Percentiles rank a stretch among this genome's conserved stretches.
phyloP scores from a whole-genome alignment of 2,329 filamentous ascomycete genomes.

The Leptographium lundbergii region DNA sequence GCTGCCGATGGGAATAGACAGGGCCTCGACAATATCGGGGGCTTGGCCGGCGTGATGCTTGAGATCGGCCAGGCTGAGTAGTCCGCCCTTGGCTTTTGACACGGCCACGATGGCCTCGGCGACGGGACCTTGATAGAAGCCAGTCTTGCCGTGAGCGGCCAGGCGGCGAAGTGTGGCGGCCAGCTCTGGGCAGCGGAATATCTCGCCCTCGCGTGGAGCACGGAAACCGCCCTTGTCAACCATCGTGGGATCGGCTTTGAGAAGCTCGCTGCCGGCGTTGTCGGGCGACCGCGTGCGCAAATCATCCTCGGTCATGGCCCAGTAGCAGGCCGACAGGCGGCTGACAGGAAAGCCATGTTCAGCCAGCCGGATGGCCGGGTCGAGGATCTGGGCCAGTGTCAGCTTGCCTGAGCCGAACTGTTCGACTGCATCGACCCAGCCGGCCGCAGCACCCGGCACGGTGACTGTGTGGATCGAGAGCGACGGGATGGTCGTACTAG shows the following conservation, averaged over 20 bases:
- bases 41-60: slow-evolving; percentile 47
- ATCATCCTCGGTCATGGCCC: slow-evolving; percentile 13
- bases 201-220: slow-evolving; percentile 64
- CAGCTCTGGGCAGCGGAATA: slow-evolving; percentile 71
- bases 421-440: slow-evolving; percentile 83
- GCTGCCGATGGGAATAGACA: slow-evolving; percentile 63
- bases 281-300: slow-evolving; percentile 55
- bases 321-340: slow-evolving; percentile 39
- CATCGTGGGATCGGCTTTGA: slow-evolving; percentile 60
- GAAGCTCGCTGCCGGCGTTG: slow-evolving; percentile 56
- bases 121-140: slow-evolving; percentile 77
- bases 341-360: slow-evolving; percentile 82
- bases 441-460: slow-evolving; percentile 45
- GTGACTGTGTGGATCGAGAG: slow-evolving; percentile 67
- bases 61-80: slow-evolving; percentile 66
- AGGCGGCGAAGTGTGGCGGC: slow-evolving; percentile 68
- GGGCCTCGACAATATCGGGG: slow-evolving; percentile 32
- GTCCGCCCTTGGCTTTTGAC: slow-evolving; percentile 59
- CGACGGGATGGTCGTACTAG: slow-evolving; percentile 47
- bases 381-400: slow-evolving; percentile 59
- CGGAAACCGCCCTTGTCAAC: slow-evolving; percentile 49
- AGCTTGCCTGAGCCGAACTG: slow-evolving; percentile 77
- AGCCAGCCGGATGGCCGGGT: slow-evolving; percentile 69
- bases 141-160: slow-evolving; percentile 66
- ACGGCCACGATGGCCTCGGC: slow-evolving; percentile 70